Base-by-base conservation (phyloP, 2,329 filamentous ascomycete genomes). In the Monascus ruber region DNA sequence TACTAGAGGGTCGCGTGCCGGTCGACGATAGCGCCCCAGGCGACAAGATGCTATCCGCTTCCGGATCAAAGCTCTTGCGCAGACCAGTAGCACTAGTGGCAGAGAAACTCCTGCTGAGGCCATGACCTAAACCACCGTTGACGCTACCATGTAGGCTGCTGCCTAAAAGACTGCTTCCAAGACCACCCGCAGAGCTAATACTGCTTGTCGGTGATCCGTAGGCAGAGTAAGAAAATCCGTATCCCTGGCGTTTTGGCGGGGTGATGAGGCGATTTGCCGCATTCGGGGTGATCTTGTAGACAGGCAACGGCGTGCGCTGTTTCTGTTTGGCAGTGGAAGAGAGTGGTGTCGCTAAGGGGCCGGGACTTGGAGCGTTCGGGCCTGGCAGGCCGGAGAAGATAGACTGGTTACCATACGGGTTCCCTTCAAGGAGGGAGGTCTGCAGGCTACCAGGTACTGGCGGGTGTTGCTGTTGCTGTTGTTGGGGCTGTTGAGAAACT, bases 161-260 rank as follows among this genome's bases (percentile, higher is more conserved):
- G 32, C 62, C 61, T 28, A 82, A 62, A 29, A 88, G 62, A 54
- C 79, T 87, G 54, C 77, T 77, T 24, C 77, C 76, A 37, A 83
- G 65, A 11, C 71, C 72, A 31, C 76, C 79, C 4, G 85, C 83
- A 5, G 83, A 83, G 59, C 81, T 85, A 33, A 76, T 70, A 31
- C 70, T 73, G 55, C 81, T 73, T 4, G 82, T 78, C 5, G 89
- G 87, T 1, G 83, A 88, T 34, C 85, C 86, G 52, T 94, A 94
- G 2, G 81, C 87, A 47, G 87, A 94, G 64, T 95, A 95, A 2
- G 83, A 87, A 59, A 95, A 94, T 2, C 89, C 89, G 56, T 85
- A 95, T 4, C 85, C 86, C 40, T 65, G 67, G 40, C 83, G 77
- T 65, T 86, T 89, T 50, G 87, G 84, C 0, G 88, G 87, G 0